A percentile compares a stretch with the other conserved stretches of the same genome.
These are phyloP conservation scores for barrel medic (Medicago truncatula) DNA, from an alignment of 306 rosid species.

Conservation along the genomic window MtrunA17r5.0-ANR NC_053048.1:2836501-2837000, in stretches of 20 bases:
- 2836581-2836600: too few relatives aligned
- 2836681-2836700: background rate
- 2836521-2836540: too few relatives aligned
- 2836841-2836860: background rate
- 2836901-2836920: background rate
- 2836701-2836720: background rate
- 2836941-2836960: background rate
- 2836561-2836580: too few relatives aligned
- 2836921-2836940: background rate
- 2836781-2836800: background rate
- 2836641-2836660: background rate
- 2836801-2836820: background rate
- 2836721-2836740: background rate
- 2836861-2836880: background rate
- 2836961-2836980: background rate
- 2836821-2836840: background rate
- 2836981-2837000: background rate
- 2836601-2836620: too few relatives aligned
- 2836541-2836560: too few relatives aligned
- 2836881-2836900: background rate
- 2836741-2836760: background rate
- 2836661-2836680: background rate
- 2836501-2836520: too few relatives aligned
- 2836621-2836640: too few relatives aligned
- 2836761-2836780: background rate